These are phyloP conservation scores for Fusarium foetens DNA, from an alignment of 2,329 filamentous ascomycete species.

Conservation along the genomic window DNA sequence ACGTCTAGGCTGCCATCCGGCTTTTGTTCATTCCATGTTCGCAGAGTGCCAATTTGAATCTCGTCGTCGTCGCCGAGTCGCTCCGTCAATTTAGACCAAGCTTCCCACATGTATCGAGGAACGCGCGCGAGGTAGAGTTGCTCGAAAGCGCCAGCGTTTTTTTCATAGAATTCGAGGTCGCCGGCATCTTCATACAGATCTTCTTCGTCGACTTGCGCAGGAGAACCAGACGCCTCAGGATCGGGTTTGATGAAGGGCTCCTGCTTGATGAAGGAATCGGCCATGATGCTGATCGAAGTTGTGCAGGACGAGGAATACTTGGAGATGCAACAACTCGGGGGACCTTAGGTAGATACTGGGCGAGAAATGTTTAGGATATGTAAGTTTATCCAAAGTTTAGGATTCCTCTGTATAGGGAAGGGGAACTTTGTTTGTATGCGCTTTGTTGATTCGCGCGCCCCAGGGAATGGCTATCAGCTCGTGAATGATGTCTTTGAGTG, in stretches of 20 bases:
- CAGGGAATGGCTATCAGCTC: constrained; percentile 5
- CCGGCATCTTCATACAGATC: constrained; percentile 72
- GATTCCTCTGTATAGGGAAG: background rate
- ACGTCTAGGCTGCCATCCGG: constrained; percentile 62
- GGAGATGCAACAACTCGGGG: background rate
- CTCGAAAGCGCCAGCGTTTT: constrained; percentile 53
- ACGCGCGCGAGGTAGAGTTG: constrained; percentile 79
- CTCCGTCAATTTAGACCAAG: constrained; percentile 67
- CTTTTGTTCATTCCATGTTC: constrained; percentile 66
- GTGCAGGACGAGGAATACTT: background rate
- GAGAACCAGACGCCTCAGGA: constrained; percentile 55
- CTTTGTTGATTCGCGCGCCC: background rate
- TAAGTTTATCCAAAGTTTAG: background rate
- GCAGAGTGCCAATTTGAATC: constrained; percentile 81
- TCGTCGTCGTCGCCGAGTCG: constrained; percentile 82
- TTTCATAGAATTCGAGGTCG: constrained; percentile 66
- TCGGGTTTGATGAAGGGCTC: constrained; percentile 60
- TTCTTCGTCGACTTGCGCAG: constrained; percentile 66
- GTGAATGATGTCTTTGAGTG: constrained; percentile 4
- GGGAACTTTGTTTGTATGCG: background rate
- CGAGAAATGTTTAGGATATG: background rate
- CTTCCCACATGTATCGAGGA: constrained; percentile 82
- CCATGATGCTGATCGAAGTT: constrained; percentile 45
- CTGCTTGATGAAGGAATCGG: constrained; percentile 57
- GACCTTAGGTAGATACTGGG: background rate